These are phyloP conservation scores for Apiotrichum porosum DNA, from an alignment of 1,284 basidiomycete genomes.

Conservation along the genomic window DNA sequence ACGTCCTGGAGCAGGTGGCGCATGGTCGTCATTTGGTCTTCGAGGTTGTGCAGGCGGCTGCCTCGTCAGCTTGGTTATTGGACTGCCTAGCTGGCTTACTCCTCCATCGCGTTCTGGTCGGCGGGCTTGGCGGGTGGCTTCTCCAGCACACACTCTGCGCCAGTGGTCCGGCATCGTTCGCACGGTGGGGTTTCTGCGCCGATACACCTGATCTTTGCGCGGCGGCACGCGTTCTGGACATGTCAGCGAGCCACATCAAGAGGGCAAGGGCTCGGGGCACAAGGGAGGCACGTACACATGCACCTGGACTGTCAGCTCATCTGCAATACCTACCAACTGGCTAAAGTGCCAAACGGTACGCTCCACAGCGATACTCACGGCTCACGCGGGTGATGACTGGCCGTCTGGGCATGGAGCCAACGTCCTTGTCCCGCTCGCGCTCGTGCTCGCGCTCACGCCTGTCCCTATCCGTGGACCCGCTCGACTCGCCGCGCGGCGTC, in stretches of 20 bases:
- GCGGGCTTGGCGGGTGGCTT: slow-evolving; percentile 66
- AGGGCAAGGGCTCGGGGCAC: no score
- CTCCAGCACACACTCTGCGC: slow-evolving; percentile 76
- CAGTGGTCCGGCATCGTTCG: slow-evolving; percentile 71
- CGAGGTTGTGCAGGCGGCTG: slow-evolving; percentile 76
- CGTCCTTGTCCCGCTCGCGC: no score
- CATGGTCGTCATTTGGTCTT: slow-evolving; percentile 68
- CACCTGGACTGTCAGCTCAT: slow-evolving; percentile 4
- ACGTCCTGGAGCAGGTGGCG: slow-evolving; percentile 70
- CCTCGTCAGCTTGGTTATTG: background rate
- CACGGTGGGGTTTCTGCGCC: slow-evolving; percentile 80
- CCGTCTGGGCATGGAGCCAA: no score
- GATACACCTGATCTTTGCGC: slow-evolving; percentile 53
- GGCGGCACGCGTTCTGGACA: slow-evolving; percentile 20
- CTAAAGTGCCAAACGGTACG: no score
- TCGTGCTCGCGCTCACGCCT: background rate
- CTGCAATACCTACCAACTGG: background rate
- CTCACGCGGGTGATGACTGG: slow-evolving; percentile 5
- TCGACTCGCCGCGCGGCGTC: background rate
- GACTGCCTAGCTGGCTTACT: slow-evolving; percentile 53
- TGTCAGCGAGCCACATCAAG: background rate
- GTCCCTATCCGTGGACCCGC: no score
- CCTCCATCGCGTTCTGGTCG: slow-evolving; percentile 60
- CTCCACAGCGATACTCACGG: background rate
- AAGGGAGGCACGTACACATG: slow-evolving; percentile 3